phyloP scores from a whole-genome alignment of 495 filamentous ascomycete species.

The Aspergillus sclerotioniger region DNA sequence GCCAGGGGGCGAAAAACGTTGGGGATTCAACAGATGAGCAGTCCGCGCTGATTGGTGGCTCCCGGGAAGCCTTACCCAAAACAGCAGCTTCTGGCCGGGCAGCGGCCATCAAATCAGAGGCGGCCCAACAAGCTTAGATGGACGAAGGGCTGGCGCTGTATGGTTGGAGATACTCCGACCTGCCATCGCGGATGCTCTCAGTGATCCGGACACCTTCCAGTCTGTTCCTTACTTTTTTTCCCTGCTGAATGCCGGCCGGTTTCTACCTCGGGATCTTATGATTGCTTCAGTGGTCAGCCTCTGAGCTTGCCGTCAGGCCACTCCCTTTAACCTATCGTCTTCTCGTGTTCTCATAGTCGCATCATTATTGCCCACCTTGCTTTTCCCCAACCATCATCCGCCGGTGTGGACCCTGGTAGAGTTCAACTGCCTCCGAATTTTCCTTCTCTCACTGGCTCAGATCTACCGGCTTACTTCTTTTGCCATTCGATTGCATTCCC shows the following conservation, averaged over 20 bases:
- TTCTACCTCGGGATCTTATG: slow-evolving; percentile 39
- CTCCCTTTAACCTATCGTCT: slow-evolving; percentile 8
- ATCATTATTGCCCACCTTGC: slow-evolving; percentile 11
- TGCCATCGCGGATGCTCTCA: background rate
- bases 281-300: slow-evolving; percentile 15
- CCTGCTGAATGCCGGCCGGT: slow-evolving; percentile 6
- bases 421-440: slow-evolving; percentile 16
- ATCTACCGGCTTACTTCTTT: background rate
- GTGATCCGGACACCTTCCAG: background rate
- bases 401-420: slow-evolving; percentile 20
- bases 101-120: slow-evolving; percentile 13
- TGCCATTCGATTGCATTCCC: slow-evolving; percentile 8
- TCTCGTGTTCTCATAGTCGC: slow-evolving; percentile 9
- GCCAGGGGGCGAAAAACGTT: slow-evolving; percentile 24
- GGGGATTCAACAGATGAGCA: slow-evolving; percentile 27
- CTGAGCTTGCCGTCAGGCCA: slow-evolving; percentile 14
- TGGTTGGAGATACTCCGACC: slow-evolving; percentile 3
- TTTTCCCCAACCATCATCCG: slow-evolving; percentile 26
- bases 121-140: slow-evolving; percentile 33
- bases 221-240: background rate
- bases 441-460: slow-evolving; percentile 1
- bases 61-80: slow-evolving; percentile 8
- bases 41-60: slow-evolving; percentile 12
- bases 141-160: background rate
- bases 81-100: slow-evolving; percentile 8